Evolutionary conservation across 495 filamentous ascomycete species (phyloP).

Genomic region (Aspergillus mulundensis): DNA sequence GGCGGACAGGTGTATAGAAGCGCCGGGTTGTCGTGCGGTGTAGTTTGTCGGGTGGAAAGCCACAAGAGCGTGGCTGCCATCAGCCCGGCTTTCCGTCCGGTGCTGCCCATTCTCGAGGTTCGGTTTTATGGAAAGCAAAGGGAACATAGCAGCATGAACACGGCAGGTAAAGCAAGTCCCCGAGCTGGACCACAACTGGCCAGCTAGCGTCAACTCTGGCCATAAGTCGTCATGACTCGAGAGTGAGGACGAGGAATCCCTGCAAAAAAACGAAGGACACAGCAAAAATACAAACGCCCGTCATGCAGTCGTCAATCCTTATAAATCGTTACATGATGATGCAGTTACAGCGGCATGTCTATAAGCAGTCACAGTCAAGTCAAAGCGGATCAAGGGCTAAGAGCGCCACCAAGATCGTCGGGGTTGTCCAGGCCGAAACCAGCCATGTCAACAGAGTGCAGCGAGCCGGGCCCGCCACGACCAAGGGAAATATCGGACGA

Average conservation of each 20-base stretch:
- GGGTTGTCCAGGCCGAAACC: slow-evolving; percentile 42
- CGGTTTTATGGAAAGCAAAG: background rate
- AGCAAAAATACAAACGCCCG: slow-evolving; percentile 39
- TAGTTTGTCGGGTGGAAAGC: slow-evolving; percentile 20
- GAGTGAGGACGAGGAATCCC: slow-evolving; percentile 3
- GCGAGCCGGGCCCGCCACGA: slow-evolving; percentile 42
- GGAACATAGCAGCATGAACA: slow-evolving; percentile 7
- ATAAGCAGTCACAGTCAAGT: slow-evolving; percentile 16
- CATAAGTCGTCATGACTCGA: slow-evolving; percentile 29
- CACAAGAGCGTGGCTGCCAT: slow-evolving; percentile 12
- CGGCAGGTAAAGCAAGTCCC: slow-evolving; percentile 17
- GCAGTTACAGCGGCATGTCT: slow-evolving; percentile 30
- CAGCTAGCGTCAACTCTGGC: slow-evolving; percentile 36
- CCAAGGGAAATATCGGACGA: slow-evolving; percentile 47
- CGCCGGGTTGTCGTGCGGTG: slow-evolving; percentile 3
- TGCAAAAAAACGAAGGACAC: slow-evolving; percentile 8
- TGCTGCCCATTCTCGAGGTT: slow-evolving; percentile 1
- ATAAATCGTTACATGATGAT: slow-evolving; percentile 47
- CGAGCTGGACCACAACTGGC: slow-evolving; percentile 34
- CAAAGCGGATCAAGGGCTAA: slow-evolving; percentile 31
- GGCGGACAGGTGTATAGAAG: background rate
- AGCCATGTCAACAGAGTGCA: slow-evolving; percentile 49
- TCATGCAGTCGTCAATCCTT: slow-evolving; percentile 47
- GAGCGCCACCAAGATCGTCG: slow-evolving; percentile 35
- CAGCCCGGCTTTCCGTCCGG: slow-evolving; percentile 11